Percentiles rank a stretch among this genome's conserved stretches.
phyloP scores from a whole-genome alignment of 768 basidiomycete species.

The Agrocybe chaxingu region DNA sequence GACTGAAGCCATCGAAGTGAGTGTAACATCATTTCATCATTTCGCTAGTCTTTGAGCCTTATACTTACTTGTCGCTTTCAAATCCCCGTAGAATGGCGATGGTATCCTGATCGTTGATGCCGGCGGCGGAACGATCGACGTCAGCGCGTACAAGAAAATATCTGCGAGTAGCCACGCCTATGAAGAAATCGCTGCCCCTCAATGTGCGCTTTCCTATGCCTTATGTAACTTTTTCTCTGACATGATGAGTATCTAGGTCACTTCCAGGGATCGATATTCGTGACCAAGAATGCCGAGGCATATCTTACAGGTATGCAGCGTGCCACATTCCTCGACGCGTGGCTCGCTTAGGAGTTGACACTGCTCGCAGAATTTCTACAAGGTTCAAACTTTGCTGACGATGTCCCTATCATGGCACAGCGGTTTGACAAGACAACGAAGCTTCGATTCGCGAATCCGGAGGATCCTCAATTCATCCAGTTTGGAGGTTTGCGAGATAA shows the following conservation, averaged over 20 bases:
- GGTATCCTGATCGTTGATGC: constrained; percentile 55
- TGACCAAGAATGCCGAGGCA: constrained; percentile 37
- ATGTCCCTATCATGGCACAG: constrained; percentile 34
- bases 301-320: constrained; percentile 20
- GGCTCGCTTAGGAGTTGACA: no score
- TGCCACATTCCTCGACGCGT: no score
- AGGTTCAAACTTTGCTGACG: constrained; percentile 3
- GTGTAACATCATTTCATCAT: neutral
- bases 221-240: neutral
- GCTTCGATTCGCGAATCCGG: constrained; percentile 32
- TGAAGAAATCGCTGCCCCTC: constrained; percentile 44
- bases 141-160: constrained; percentile 47
- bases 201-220: constrained; percentile 27
- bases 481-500: constrained; percentile 41
- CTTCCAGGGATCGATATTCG: constrained; percentile 49
- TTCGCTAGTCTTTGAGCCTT: neutral
- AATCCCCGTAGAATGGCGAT: constrained; percentile 29
- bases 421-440: constrained; percentile 47
- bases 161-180: constrained; percentile 23
- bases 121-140: constrained; percentile 60
- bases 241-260: constrained; percentile 30
- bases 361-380: no score
- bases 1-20: constrained; percentile 16
- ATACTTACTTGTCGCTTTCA: neutral
- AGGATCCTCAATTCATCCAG: constrained; percentile 41